Percentiles rank a stretch among this genome's conserved stretches.
Conservation (phyloP, 805 yeast genomes). For the Gaillardinia entomophila region DNA sequence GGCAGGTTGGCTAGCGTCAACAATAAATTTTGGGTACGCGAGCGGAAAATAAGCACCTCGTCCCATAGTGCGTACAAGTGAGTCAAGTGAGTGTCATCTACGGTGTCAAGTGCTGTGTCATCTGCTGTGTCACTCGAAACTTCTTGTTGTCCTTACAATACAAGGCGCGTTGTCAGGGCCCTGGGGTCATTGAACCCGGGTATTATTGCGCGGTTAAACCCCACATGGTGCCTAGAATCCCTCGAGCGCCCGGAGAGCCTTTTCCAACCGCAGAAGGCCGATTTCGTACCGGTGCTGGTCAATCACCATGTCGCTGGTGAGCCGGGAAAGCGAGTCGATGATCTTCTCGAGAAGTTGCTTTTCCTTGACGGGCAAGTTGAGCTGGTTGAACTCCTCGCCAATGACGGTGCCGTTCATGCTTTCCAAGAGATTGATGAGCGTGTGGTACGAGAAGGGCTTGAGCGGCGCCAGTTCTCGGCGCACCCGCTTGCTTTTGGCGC, state of each 20-base stretch:
- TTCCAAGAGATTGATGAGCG: conserved; percentile 47
- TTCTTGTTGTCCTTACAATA: too few species aligned
- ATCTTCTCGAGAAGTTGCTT: conserved; percentile 77
- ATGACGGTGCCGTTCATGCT: conserved; percentile 58
- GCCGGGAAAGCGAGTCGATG: conserved; percentile 75
- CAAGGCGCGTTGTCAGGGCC: neutral
- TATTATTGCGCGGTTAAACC: neutral
- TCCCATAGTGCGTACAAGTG: too few species aligned
- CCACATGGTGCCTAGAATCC: conserved; percentile 62
- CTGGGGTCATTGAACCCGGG: neutral
- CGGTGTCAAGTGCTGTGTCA: too few species aligned
- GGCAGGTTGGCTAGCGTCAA: too few species aligned
- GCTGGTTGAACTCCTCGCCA: conserved; percentile 66
- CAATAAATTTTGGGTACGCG: too few species aligned
- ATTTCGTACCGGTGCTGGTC: conserved; percentile 78
- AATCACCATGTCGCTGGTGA: conserved; percentile 86
- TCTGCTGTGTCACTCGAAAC: too few species aligned
- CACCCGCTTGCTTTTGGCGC: conserved; percentile 12
- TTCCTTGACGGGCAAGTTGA: conserved; percentile 72
- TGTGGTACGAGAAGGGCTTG: conserved; percentile 36
- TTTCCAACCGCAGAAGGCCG: conserved; percentile 72
- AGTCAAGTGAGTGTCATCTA: too few species aligned
- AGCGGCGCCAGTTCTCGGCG: conserved; percentile 7
- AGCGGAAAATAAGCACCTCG: too few species aligned
- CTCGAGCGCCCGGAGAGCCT: conserved; percentile 80